phyloP scores from a whole-genome alignment of 2,329 filamentous ascomycete genomes.

The Fusarium subglutinans region DNA sequence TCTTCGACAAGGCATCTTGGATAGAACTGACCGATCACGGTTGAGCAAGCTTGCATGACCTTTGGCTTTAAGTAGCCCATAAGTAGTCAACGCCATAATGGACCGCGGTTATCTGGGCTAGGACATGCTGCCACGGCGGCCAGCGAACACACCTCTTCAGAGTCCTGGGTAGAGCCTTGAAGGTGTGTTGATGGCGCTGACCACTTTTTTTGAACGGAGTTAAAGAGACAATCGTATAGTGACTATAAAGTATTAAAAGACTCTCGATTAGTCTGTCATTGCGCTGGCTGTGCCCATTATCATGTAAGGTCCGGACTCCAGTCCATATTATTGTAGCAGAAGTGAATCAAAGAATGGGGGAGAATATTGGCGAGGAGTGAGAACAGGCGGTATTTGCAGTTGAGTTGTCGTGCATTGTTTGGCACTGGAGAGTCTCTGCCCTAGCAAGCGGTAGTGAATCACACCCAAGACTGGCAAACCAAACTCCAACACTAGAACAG shows the following conservation, averaged over 20 bases:
- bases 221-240: rapidly evolving
- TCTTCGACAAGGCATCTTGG: rapidly evolving
- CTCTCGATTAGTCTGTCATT: neutral
- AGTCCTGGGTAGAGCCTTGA: rapidly evolving
- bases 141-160: too few relatives aligned
- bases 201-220: rapidly evolving
- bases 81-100: too few relatives aligned
- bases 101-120: neutral
- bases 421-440: neutral
- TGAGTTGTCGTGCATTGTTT: neutral
- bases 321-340: neutral
- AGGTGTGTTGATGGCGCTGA: rapidly evolving
- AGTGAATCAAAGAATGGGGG: neutral
- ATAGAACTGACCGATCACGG: too few relatives aligned
- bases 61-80: too few relatives aligned
- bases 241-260: rapidly evolving
- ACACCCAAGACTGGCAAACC: neutral
- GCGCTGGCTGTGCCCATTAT: rapidly evolving
- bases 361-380: neutral
- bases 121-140: neutral
- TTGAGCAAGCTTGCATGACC: neutral
- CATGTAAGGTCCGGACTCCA: neutral
- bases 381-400: neutral
- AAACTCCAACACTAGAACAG: neutral
- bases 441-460: neutral